Evolutionary conservation across 305 asterid species (phyloP).

Genomic region (Nicotiana rustica): DNA sequence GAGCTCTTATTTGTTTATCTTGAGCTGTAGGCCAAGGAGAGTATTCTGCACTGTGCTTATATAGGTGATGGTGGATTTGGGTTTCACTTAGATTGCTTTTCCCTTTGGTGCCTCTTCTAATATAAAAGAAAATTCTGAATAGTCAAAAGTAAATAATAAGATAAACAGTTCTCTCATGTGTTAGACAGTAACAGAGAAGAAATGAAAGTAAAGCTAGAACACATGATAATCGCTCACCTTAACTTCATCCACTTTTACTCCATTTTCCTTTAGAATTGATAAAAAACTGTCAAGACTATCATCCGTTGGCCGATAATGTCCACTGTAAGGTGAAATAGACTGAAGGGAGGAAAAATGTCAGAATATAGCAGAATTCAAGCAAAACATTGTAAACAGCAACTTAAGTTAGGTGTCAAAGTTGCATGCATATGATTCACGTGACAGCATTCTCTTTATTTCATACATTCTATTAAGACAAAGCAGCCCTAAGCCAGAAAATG

Average conservation of each 20-base stretch:
- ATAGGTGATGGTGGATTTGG: background rate
- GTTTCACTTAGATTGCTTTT: background rate
- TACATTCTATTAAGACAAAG: background rate
- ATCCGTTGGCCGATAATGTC: conserved; percentile 90
- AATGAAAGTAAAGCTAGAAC: background rate
- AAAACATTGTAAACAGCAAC: conserved; percentile 12
- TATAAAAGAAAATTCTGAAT: background rate
- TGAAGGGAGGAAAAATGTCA: conserved; percentile 34
- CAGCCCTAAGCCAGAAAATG: background rate
- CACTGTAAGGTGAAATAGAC: conserved; percentile 82
- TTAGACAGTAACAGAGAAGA: background rate
- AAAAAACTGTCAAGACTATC: conserved; percentile 68
- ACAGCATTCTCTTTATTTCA: background rate
- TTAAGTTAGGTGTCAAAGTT: background rate
- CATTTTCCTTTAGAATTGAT: conserved; percentile 70
- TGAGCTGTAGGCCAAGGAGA: background rate
- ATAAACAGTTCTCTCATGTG: background rate
- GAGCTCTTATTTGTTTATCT: background rate
- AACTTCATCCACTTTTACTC: conserved; percentile 67
- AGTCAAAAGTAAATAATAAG: background rate
- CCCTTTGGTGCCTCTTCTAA: background rate
- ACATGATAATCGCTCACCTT: conserved; percentile 51
- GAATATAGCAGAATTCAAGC: conserved; percentile 6
- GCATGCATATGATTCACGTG: background rate
- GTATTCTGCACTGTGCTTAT: background rate